Conservation (phyloP, 495 filamentous ascomycete species). For the Talaromyces borbonicus region DNA sequence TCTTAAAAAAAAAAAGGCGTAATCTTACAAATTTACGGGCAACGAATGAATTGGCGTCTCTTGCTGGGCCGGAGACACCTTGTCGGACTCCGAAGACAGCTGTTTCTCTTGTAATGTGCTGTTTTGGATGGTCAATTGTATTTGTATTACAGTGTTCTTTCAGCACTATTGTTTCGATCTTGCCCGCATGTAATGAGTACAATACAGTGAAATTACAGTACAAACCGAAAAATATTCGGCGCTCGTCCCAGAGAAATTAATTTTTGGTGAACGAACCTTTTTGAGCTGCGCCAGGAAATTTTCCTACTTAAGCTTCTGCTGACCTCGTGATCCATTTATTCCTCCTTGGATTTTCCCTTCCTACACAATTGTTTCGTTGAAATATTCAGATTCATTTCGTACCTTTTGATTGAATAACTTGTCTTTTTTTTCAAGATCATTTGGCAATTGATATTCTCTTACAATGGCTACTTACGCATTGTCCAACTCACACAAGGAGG, state of each 20-base stretch:
- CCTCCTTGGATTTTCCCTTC: not conserved
- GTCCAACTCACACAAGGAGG: slow-evolving; percentile 9
- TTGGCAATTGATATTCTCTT: not conserved
- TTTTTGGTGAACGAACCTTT: not conserved
- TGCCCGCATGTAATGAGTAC: not conserved
- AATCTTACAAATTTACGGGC: not conserved
- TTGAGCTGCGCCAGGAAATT: not conserved
- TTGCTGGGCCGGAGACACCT: not conserved
- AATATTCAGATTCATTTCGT: not conserved
- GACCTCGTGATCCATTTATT: slow-evolving; percentile 3
- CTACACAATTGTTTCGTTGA: not conserved
- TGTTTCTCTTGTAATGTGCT: not conserved
- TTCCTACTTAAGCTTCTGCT: slow-evolving; percentile 3
- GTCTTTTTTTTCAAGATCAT: not conserved
- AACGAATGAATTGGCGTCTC: not conserved
- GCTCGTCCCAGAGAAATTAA: not conserved
- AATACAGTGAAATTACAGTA: not conserved
- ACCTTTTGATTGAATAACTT: not conserved
- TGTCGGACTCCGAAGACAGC: slow-evolving; percentile 7
- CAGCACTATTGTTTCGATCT: not conserved
- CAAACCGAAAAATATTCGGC: not conserved
- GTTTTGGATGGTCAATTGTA: not conserved
- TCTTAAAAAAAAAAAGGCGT: not conserved
- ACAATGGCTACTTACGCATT: slow-evolving; percentile 10
- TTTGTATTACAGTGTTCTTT: not conserved